These are phyloP conservation scores for Toxicodendron radicans DNA, from an alignment of 345 rosid species.

Conservation along the genomic window DNA sequence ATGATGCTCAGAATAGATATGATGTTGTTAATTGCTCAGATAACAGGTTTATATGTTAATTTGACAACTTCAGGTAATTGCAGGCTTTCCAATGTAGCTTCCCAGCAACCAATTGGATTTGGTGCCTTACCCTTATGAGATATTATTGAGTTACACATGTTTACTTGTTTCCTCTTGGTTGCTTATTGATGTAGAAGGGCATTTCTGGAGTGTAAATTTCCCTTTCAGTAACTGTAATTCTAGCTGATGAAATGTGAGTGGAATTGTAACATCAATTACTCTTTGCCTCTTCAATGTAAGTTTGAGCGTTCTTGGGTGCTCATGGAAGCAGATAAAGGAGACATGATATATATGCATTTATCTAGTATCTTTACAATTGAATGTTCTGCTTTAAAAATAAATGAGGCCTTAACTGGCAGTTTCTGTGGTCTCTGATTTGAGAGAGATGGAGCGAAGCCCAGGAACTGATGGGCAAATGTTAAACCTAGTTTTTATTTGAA, in stretches of 20 bases:
- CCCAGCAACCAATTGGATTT: background rate
- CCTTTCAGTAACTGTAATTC: background rate
- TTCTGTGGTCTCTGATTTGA: background rate
- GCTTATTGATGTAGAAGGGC: background rate
- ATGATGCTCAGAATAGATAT: background rate
- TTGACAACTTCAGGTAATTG: background rate
- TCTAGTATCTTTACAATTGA: background rate
- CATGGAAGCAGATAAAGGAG: background rate
- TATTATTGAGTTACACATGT: background rate
- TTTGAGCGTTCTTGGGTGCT: background rate
- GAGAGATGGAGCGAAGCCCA: background rate
- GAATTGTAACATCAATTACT: background rate
- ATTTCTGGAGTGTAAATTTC: conserved; percentile 1
- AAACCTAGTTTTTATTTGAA: background rate
- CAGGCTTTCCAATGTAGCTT: background rate
- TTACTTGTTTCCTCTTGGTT: background rate
- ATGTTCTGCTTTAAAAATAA: background rate
- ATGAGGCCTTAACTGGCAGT: background rate
- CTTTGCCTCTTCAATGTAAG: background rate
- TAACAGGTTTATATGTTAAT: background rate
- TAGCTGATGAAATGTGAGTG: background rate
- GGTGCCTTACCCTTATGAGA: background rate
- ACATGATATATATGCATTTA: background rate
- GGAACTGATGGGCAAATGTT: background rate
- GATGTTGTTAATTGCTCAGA: conserved; percentile 1